Evolutionary conservation across 805 yeast genomes (phyloP).

Genomic region (Metschnikowia lachancei): DNA sequence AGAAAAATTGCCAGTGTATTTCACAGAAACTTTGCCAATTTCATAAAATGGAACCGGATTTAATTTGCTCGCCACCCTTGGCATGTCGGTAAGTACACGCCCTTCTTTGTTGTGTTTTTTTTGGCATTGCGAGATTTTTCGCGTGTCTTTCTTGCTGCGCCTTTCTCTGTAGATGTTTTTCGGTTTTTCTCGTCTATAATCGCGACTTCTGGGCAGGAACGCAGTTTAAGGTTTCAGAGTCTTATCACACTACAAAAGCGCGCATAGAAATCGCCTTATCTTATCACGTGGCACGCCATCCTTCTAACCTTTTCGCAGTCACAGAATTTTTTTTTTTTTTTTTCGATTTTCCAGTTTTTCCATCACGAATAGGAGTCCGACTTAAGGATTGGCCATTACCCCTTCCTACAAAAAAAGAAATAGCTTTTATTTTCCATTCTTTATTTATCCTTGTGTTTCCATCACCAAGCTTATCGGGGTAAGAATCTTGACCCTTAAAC

Average conservation of each 20-base stretch:
- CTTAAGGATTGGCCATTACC: not conserved
- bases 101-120: not conserved
- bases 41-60: too few relatives aligned
- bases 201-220: slow-evolving; percentile 1
- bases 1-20: too few relatives aligned
- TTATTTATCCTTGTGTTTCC: too few relatives aligned
- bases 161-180: not conserved
- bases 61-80: too few relatives aligned
- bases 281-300: slow-evolving; percentile 16
- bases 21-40: too few relatives aligned
- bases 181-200: slow-evolving; percentile 1
- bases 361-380: slow-evolving; percentile 1
- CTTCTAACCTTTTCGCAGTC: slow-evolving; percentile 6
- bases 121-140: not conserved
- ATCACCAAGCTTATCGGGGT: too few relatives aligned
- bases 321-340: not conserved
- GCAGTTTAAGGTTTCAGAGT: not conserved
- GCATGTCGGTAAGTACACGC: not conserved
- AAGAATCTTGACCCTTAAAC: not conserved
- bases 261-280: slow-evolving; percentile 13
- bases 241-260: slow-evolving; percentile 8
- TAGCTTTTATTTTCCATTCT: too few relatives aligned
- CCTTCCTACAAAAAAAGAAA: not conserved
- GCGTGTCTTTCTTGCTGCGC: slow-evolving; percentile 1
- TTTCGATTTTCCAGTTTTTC: slow-evolving; percentile 1